Percentiles rank a stretch among this genome's conserved stretches.
These are phyloP conservation scores for Sugiyamaella lignohabitans DNA, from an alignment of 805 yeast genomes.

Conservation along the genomic window DNA sequence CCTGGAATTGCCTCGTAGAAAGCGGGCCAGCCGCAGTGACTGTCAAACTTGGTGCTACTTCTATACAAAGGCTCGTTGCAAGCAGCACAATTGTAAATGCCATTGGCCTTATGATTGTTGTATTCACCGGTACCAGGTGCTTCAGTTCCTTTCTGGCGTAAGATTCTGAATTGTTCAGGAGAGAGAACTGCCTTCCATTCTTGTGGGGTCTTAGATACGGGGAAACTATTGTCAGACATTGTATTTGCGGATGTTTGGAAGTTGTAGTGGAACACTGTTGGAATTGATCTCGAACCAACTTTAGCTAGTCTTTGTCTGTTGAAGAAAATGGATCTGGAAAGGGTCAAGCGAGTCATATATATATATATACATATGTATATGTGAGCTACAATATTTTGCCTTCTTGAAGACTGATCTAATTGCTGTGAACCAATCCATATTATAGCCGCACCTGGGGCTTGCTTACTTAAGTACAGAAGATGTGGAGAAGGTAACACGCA, in stretches of 20 bases:
- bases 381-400: too few relatives aligned
- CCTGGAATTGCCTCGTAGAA: constrained; percentile 87
- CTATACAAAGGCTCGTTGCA: constrained; percentile 75
- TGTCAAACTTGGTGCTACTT: constrained; percentile 73
- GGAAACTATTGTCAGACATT: constrained; percentile 12
- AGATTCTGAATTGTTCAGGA: constrained; percentile 71
- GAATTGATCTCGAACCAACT: too few relatives aligned
- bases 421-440: too few relatives aligned
- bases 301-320: too few relatives aligned
- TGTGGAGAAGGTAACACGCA: too few relatives aligned
- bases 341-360: too few relatives aligned
- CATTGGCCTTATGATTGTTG: constrained; percentile 42
- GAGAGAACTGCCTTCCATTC: constrained; percentile 79
- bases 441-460: too few relatives aligned
- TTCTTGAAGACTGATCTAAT: too few relatives aligned
- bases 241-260: background rate
- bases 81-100: constrained; percentile 79
- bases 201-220: constrained; percentile 34
- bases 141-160: constrained; percentile 71
- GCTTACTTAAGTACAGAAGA: too few relatives aligned
- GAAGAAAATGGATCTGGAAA: too few relatives aligned
- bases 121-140: constrained; percentile 61
- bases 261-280: too few relatives aligned
- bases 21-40: constrained; percentile 98
- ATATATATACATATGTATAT: too few relatives aligned